A percentile compares a stretch with the other conserved stretches of the same genome.
Conservation (phyloP, 345 rosid species). For the Draba incana region DNA sequence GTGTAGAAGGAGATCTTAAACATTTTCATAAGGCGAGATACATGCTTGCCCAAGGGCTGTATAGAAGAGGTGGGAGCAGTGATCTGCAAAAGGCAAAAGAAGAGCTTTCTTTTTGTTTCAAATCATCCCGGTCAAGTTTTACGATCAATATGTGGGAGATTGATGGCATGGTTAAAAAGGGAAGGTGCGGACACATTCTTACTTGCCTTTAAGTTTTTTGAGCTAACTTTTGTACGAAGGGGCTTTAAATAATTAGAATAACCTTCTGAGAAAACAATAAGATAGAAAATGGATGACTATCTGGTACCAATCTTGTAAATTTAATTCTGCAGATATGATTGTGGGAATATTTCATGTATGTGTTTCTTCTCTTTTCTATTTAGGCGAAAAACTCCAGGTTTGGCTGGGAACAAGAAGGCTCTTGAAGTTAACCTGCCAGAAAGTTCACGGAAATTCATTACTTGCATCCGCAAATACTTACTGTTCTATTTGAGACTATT, state of each 20-base stretch:
- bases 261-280: slow-evolving; percentile 23
- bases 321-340: slow-evolving; percentile 6
- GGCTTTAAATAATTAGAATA: slow-evolving; percentile 11
- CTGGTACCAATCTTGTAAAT: slow-evolving; percentile 6
- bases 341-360: slow-evolving; percentile 21
- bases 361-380: slow-evolving; percentile 35
- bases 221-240: neutral
- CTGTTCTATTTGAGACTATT: slow-evolving; percentile 82
- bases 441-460: slow-evolving; percentile 95
- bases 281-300: slow-evolving; percentile 19
- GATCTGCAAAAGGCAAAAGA: slow-evolving; percentile 94
- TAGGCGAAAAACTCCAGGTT: slow-evolving; percentile 86
- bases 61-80: slow-evolving; percentile 66
- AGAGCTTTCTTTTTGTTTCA: slow-evolving; percentile 92
- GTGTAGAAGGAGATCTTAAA: slow-evolving; percentile 95
- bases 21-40: slow-evolving; percentile 98
- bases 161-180: slow-evolving; percentile 95
- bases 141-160: slow-evolving; percentile 99
- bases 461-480: slow-evolving; percentile 88
- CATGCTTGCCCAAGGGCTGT: slow-evolving; percentile 90
- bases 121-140: slow-evolving; percentile 86
- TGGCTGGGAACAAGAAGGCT: slow-evolving; percentile 77
- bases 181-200: slow-evolving; percentile 61
- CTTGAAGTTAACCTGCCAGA: slow-evolving; percentile 95
- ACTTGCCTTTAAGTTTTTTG: neutral